Evolutionary conservation across 768 basidiomycete species (phyloP).

Genomic region (Boletus reticulatus): DNA sequence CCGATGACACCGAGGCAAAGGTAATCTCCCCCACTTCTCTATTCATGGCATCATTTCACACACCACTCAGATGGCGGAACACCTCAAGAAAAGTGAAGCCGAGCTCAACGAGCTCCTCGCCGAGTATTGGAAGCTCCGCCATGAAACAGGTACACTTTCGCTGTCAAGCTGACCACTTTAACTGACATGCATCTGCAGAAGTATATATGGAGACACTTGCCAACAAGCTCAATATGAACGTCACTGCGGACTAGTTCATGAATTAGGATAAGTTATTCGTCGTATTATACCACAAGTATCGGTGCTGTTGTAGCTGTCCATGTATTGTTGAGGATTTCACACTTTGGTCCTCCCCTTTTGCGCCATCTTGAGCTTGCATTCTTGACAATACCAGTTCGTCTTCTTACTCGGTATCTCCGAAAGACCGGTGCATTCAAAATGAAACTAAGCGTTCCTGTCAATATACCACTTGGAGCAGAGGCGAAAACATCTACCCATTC

Average conservation of each 20-base stretch:
- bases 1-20: slow-evolving; percentile 64
- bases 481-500: slow-evolving; percentile 68
- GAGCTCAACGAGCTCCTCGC: slow-evolving; percentile 80
- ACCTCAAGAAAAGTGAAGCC: slow-evolving; percentile 67
- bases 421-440: slow-evolving; percentile 65
- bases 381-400: slow-evolving; percentile 69
- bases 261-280: slow-evolving; percentile 15
- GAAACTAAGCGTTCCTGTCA: slow-evolving; percentile 50
- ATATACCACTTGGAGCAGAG: neutral
- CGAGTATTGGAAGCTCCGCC: slow-evolving; percentile 81
- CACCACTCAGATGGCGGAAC: slow-evolving; percentile 65
- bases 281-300: slow-evolving; percentile 18
- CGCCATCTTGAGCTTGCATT: slow-evolving; percentile 46
- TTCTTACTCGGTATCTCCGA: slow-evolving; percentile 53
- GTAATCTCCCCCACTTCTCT: slow-evolving; percentile 32
- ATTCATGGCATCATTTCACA: neutral
- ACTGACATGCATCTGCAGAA: slow-evolving; percentile 41
- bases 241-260: slow-evolving; percentile 24
- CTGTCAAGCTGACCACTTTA: neutral
- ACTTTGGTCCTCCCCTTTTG: slow-evolving; percentile 34
- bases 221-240: slow-evolving; percentile 70
- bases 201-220: slow-evolving; percentile 86
- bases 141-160: slow-evolving; percentile 59
- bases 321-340: slow-evolving; percentile 7
- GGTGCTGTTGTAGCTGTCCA: neutral